Conservation (phyloP, 2,329 filamentous ascomycete species). For the Chaetomiaceae sp. region DNA sequence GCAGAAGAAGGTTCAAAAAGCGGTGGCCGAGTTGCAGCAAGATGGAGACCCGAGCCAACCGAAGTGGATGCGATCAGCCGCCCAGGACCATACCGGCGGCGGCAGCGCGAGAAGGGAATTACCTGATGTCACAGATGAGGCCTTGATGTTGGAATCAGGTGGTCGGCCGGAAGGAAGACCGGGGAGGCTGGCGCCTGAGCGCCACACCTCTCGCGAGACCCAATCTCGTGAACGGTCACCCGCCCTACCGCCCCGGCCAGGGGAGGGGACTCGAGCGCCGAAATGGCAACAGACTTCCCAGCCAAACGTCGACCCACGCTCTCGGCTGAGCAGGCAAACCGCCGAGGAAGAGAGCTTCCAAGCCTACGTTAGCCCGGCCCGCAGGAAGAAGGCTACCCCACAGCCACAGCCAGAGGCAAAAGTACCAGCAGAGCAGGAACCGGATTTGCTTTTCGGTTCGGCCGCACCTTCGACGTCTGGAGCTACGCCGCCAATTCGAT, state of each 20-base stretch:
- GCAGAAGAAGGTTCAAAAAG: slow-evolving; percentile 88
- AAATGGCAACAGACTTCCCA: slow-evolving; percentile 55
- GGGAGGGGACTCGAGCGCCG: slow-evolving; percentile 45
- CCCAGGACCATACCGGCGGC: slow-evolving; percentile 39
- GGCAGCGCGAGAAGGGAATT: slow-evolving; percentile 31
- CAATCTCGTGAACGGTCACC: slow-evolving; percentile 48
- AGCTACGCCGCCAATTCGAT: slow-evolving; percentile 35
- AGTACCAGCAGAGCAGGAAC: slow-evolving; percentile 43
- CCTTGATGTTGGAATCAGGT: slow-evolving; percentile 71
- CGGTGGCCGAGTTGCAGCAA: slow-evolving; percentile 77
- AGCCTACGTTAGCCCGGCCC: slow-evolving; percentile 81
- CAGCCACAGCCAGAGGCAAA: slow-evolving; percentile 46
- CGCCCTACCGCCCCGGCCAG: slow-evolving; percentile 40
- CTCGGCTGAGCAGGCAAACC: slow-evolving; percentile 65
- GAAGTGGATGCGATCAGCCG: slow-evolving; percentile 87
- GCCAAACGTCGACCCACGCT: slow-evolving; percentile 46
- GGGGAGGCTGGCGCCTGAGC: slow-evolving; percentile 30
- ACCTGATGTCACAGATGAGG: slow-evolving; percentile 61
- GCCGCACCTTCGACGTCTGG: slow-evolving; percentile 36
- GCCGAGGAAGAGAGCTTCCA: slow-evolving; percentile 77
- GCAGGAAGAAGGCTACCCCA: slow-evolving; percentile 65
- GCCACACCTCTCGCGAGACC: slow-evolving; percentile 29
- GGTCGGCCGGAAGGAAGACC: slow-evolving; percentile 46
- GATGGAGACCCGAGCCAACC: slow-evolving; percentile 75
- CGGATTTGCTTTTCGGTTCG: slow-evolving; percentile 61